Percentiles rank a stretch among this genome's conserved stretches.
phyloP scores from a whole-genome alignment of 805 yeast genomes.

The Sungouiella blattae region DNA sequence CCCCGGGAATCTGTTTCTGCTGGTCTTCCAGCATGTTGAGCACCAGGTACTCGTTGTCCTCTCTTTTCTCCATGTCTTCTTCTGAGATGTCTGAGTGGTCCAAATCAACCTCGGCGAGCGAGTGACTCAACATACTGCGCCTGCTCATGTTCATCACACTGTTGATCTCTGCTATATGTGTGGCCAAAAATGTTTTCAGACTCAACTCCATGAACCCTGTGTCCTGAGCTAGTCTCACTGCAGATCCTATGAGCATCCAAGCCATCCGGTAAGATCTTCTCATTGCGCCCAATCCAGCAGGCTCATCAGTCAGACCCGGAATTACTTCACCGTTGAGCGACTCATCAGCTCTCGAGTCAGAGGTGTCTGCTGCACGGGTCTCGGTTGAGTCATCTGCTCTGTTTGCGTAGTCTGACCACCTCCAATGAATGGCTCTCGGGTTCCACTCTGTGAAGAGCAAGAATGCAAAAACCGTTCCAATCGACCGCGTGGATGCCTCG shows the following conservation, averaged over 20 bases:
- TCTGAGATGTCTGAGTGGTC: constrained; percentile 42
- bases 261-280: constrained; percentile 86
- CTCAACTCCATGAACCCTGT: constrained; percentile 75
- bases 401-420: constrained; percentile 82
- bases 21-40: constrained; percentile 34
- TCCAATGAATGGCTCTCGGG: constrained; percentile 89
- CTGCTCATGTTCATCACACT: constrained; percentile 80
- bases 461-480: constrained; percentile 84
- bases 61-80: constrained; percentile 26
- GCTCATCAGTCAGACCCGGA: constrained; percentile 27
- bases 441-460: constrained; percentile 91
- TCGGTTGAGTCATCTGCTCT: constrained; percentile 40
- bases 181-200: constrained; percentile 72
- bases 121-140: constrained; percentile 71
- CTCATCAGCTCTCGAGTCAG: constrained; percentile 4
- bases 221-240: constrained; percentile 82
- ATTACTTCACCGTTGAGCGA: not conserved
- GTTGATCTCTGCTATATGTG: constrained; percentile 80
- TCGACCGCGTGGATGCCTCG: constrained; percentile 80
- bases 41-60: constrained; percentile 24
- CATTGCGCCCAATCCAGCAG: constrained; percentile 79
- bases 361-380: constrained; percentile 6
- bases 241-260: constrained; percentile 89
- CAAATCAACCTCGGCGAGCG: constrained; percentile 63
- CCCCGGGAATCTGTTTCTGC: constrained; percentile 19